Evolutionary conservation across 495 filamentous ascomycete genomes (phyloP), one percentile per base, ranked within the genome.

Genomic region (Lineolata rhizophorae): DNA sequence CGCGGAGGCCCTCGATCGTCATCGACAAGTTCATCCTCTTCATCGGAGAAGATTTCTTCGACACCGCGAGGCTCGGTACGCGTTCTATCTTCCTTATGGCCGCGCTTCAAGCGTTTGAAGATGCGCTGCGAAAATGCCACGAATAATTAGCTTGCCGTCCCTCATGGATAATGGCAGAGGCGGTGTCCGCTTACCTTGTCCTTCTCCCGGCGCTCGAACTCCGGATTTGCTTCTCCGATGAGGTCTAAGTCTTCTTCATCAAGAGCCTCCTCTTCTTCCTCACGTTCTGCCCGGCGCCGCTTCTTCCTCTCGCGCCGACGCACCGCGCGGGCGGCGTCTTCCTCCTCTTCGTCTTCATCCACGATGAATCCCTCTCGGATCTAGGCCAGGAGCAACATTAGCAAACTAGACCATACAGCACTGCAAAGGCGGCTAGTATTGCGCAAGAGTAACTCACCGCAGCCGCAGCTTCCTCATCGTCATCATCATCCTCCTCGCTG

Each of bases 231-330:
- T 16, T 82, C 76, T 4, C 77, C 82, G 40, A 97, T 91, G 20
- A 97, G 61, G 52, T 95, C 90, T 31, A 97, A 54, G 64, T 97
- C 87, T 54, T 97, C 87, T 34, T 93, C 85, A 42, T 95, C 90
- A 11, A 97, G 63, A 27, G 66, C 67, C 31, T 82, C 85, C 47
- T 92, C 85, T 40, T 90, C 84, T 32, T 79, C 77, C 37, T 80
- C 76, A 30, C 74, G 69, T 40, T 72, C 67, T 29, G 67, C 62
- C 24, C 76, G 57, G 41, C 68, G 62, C 32, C 78, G 67, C 56
- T 82, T 85, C 42, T 65, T 67, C 43, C 56, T 63, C 45, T 70
- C 67, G 29, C 64, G 65, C 25, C 68, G 62, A 27, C 76, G 64
- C 34, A 61, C 59, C 15, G 59, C 59, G 40, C 70, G 67, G 28